Conservation (phyloP, 495 filamentous ascomycete species). For the Lophiotrema nucula region DNA sequence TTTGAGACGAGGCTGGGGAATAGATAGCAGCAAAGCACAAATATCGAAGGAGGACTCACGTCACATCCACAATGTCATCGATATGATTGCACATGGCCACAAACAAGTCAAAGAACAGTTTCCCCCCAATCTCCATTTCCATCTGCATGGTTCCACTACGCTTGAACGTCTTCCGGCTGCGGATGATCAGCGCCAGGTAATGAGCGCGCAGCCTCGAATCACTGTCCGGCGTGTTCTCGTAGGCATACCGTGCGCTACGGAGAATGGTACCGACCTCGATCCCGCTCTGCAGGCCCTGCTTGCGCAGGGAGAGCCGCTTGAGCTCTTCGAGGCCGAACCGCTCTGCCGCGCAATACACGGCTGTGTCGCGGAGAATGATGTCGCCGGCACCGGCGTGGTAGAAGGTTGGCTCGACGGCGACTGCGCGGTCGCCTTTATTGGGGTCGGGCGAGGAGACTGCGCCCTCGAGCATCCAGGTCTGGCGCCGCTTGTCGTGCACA, state of each 20-base stretch:
- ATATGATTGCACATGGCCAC: constrained; percentile 97
- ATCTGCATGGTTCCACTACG: constrained; percentile 94
- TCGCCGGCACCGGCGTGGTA: constrained; percentile 64
- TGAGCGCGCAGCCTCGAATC: constrained; percentile 88
- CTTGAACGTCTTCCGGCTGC: constrained; percentile 91
- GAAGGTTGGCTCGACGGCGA: constrained; percentile 60
- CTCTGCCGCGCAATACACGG: constrained; percentile 86
- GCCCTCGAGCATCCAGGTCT: constrained; percentile 44
- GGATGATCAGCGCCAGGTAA: constrained; percentile 91
- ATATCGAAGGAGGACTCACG: constrained; percentile 22
- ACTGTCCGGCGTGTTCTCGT: constrained; percentile 87
- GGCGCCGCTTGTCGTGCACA: constrained; percentile 44
- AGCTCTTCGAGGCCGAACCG: constrained; percentile 80
- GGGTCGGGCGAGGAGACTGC: constrained; percentile 29
- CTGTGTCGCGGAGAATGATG: constrained; percentile 79
- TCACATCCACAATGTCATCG: constrained; percentile 34
- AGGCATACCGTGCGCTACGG: constrained; percentile 85
- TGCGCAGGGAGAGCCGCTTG: constrained; percentile 78
- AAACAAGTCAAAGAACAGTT: constrained; percentile 96
- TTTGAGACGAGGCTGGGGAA: not conserved
- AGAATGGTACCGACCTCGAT: constrained; percentile 86
- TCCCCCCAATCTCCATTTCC: constrained; percentile 90
- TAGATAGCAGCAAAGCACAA: not conserved
- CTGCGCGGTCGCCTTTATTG: constrained; percentile 24
- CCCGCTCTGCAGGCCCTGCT: constrained; percentile 85